phyloP scores from a whole-genome alignment of 208 protist species.

The Leishmania gerbilli region DNA sequence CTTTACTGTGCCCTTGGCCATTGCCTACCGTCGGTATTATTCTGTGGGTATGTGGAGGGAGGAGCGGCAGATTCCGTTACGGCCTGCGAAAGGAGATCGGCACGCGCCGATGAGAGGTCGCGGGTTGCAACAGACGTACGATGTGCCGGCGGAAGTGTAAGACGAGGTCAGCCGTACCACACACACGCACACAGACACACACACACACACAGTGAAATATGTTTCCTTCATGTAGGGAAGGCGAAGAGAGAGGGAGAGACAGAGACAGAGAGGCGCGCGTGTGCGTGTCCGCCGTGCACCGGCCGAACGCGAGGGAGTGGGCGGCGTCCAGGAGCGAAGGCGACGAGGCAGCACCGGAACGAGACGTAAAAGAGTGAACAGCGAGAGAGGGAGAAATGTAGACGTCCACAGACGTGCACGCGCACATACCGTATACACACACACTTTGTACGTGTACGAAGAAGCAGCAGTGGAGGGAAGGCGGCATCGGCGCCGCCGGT shows the following conservation, averaged over 20 bases:
- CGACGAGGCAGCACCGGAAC: slow-evolving; percentile 5
- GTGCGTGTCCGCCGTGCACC: not conserved
- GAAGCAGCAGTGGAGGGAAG: not conserved
- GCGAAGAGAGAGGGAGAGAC: not conserved
- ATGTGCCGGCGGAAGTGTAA: not conserved
- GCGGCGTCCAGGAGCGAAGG: not conserved
- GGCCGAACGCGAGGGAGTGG: not conserved
- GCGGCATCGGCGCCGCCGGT: not conserved
- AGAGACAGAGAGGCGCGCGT: not conserved
- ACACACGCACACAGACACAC: not conserved
- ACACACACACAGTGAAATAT: slow-evolving; percentile 3
- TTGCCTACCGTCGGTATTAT: slow-evolving; percentile 14
- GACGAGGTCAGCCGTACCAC: not conserved
- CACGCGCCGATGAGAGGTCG: not conserved
- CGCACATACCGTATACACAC: not conserved
- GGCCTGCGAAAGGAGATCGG: not conserved
- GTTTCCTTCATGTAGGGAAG: not conserved
- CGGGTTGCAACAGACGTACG: not conserved
- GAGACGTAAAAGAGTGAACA: slow-evolving; percentile 1
- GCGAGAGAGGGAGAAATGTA: not conserved
- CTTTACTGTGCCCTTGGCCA: slow-evolving; percentile 79
- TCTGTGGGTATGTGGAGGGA: not conserved
- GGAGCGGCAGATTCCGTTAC: not conserved
- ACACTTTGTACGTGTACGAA: not conserved
- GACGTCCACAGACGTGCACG: not conserved